These are phyloP conservation scores for Anaeramoeba ignava DNA, from an alignment of 78 protist genomes.

Conservation along the genomic window DNA sequence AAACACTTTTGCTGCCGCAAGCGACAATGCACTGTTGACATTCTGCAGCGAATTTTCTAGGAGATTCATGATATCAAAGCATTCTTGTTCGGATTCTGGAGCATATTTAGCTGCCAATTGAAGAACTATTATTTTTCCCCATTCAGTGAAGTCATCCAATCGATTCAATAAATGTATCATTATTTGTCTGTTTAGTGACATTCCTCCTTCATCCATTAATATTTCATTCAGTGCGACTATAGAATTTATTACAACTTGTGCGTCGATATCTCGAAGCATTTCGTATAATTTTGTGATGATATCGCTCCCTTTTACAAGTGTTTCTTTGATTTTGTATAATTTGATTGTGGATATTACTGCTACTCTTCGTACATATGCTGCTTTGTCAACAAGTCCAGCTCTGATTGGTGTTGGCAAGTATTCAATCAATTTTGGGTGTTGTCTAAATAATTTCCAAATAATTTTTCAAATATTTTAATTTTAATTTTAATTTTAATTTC, in stretches of 20 bases:
- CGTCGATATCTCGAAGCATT: constrained; percentile 56
- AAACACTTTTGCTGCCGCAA: constrained; percentile 56
- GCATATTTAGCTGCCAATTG: constrained; percentile 9
- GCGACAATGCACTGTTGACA: constrained; percentile 58
- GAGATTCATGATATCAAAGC: constrained; percentile 53
- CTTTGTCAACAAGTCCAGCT: constrained; percentile 45
- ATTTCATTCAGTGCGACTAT: constrained; percentile 61
- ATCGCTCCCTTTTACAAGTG: neutral
- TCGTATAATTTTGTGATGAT: constrained; percentile 28
- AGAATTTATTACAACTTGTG: constrained; percentile 51
- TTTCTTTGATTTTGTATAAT: constrained; percentile 29
- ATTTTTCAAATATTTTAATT: too few species aligned
- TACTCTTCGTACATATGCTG: constrained; percentile 78
- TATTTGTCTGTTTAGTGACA: constrained; percentile 25
- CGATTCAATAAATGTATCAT: constrained; percentile 30
- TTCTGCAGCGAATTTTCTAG: constrained; percentile 58
- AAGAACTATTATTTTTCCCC: constrained; percentile 47
- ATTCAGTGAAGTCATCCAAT: constrained; percentile 61
- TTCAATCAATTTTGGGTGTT: constrained; percentile 47
- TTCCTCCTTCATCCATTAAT: constrained; percentile 37
- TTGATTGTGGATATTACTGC: constrained; percentile 66
- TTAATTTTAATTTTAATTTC: too few species aligned
- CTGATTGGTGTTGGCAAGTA: constrained; percentile 41
- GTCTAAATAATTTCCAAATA: neutral
- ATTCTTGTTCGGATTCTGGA: constrained; percentile 34